Evolutionary conservation across 768 basidiomycete genomes (phyloP), one percentile per base, ranked within the genome.

Genomic region (Mycena haematopus): DNA sequence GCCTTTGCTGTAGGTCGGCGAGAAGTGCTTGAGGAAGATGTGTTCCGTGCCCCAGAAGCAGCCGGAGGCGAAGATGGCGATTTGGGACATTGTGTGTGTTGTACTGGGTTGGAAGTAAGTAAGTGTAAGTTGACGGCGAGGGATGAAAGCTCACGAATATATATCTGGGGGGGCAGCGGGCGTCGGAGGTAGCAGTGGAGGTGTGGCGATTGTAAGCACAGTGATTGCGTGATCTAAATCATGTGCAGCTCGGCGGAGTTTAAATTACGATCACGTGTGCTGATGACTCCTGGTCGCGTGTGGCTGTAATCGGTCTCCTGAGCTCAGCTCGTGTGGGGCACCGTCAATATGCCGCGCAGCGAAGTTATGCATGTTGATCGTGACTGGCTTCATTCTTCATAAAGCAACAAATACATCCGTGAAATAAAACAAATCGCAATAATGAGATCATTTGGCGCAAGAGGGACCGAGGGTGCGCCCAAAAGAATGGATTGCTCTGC

Each of bases 41-140:
- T 87, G 85, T 58, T 87, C 84, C 29, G 83, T 82, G 22, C 86
- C 86, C 86, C 86, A 86, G 72, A 86, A 86, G 67, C 86, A 86
- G 29, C 86, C 85, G 0, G 60, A 54, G 33, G 60, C 60, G 27
- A 61, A 61, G 53, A 61, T 61, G 19, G 60, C 60, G 47, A 65
- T 52, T 52, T 56, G 59, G 52, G 49, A 9, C 52, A 54, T 54
- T 17, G 17, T 29, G 33, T 38, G 25, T 29, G 33, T 52, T 40
- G 15, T 35, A 35, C 31, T 51, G 31, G 29, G 11, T 3, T 50
- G 47, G 19, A 8, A 24, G 24, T 6, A 19, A 38, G 40, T 42
- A 42, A 42, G 7, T n/a, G 0, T 6, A 19, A 14, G 13, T 36
- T 14, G 36, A 14, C 36, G 36, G 2, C 13, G 36, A 36, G 6